Evolutionary conservation across 495 filamentous ascomycete genomes (phyloP), one percentile per base, ranked within the genome.

Genomic region (Tuber borchii): DNA sequence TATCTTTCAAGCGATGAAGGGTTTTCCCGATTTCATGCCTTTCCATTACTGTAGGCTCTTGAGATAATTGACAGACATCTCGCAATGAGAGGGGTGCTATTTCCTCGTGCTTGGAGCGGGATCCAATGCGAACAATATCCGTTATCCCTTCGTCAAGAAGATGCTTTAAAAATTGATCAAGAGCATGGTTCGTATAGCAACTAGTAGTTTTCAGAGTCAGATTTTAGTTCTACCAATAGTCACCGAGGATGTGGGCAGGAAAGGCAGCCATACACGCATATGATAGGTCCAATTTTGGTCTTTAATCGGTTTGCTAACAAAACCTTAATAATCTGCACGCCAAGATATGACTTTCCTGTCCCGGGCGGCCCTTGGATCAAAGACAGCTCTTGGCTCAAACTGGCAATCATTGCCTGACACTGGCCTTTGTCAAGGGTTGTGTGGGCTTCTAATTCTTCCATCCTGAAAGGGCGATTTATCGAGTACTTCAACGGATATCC

Each of bases 301-400:
- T 78, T 77, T 0, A 71, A 76, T 61, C 87, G 87, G 78, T 92
- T 91, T 14, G 84, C 85, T 2, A 94, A 83, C 10, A 95, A 82
- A 1, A 89, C 87, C 76, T 92, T 88, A 34, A 93, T 86, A 70
- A 90, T 80, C 46, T 86, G 75, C 73, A 83, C 82, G 70, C 84
- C 78, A 34, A 75, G 75, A 76, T 80, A 81, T 37, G 76, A 75
- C 82, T 96, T 95, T 6, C 93, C 93, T 4, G 92, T 94, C 1
- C 93, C 93, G 6, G 93, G 93, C 0, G 93, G 93, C 0, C 93
- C 93, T 85, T 95, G 92, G 44, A 94, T 91, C 0, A 93, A 84
- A 10, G 88, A 88, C 37, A 93, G 77, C 7, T 84, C 84, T 5
- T 87, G 85, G 2, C 85, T 86, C 5, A 96, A 84, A 22, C 88